Evolutionary conservation across 768 basidiomycete genomes (phyloP), one percentile per base, ranked within the genome.

Genomic region (Tephrocybe rancida): DNA sequence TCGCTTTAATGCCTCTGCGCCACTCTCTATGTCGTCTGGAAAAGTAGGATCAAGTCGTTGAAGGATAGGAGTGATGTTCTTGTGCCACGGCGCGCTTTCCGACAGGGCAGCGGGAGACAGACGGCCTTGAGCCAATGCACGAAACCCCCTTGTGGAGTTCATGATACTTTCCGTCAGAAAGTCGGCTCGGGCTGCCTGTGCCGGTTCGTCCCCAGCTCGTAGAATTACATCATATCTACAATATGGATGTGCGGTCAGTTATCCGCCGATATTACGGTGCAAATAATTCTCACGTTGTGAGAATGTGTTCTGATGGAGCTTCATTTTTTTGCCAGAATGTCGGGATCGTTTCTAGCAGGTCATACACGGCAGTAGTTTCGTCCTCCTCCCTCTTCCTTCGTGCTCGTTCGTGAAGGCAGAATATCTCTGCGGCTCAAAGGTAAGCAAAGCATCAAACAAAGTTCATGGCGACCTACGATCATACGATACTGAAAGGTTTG

Each of bases 221-320:
- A 85, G 81, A 2, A 81, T 73, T 22, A 88, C 65, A 62, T 93
- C 90, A 54, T 78, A 83, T 13, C 90, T 91, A 38, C 1, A 5
- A 18, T 7, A 24, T n/a, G n/a, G n/a, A 35, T 53, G 22, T 46
- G 48, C 32, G 13, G 30, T 38, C 37, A 50, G 39, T 35, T 50
- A 16, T 54, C n/a, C 8, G 26, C n/a, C 27, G 6, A 42, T 19
- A 19, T 26, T 3, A 8, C 7, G 5, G 25, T 41, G n/a, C 21
- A 24, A 44, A 44, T 30, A 27, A 35, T 46, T 61, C 72, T 58
- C 58, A 92, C 90, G 74, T 77, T 24, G 87, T 92, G 22, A 90
- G 60, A 57, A 87, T 71, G 47, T 82, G 72, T 34, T 86, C 84
- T 1, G 73, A 59, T 2, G 76, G 72, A 24, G 64, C 67, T 50